Base-by-base conservation (phyloP, 1,139 yeast genomes). In the Geotrichum carabidarum region DNA sequence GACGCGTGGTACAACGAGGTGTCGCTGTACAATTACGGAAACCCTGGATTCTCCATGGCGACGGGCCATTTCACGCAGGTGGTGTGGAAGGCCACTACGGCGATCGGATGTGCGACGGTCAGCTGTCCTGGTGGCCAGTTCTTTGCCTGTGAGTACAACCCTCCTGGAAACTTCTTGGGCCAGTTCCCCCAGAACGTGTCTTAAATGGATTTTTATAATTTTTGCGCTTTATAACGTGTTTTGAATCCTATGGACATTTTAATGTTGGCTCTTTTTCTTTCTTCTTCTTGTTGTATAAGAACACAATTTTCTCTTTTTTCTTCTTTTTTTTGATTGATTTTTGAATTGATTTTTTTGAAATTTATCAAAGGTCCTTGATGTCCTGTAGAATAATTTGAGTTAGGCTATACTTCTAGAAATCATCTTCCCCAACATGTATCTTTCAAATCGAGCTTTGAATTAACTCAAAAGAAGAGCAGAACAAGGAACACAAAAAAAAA, bases 61-160 rank as follows among this genome's bases (percentile, higher is more conserved):
- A 76, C 83, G 58, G 84, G 86, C 60, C 96, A 89, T 73, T 89
- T 88, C 76, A 87, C 96, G 46, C 95, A 86, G 71, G 78, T 89
- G 60, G 84, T 89, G 50, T 89, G 96, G 96, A 83, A 83, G 70
- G 71, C 74, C 38, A 74, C 90, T 56, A 77, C 83, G 40, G 70
- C 79, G 67, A 69, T 89, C 17, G 96, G 96, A 44, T 89, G 96
- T 74, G 95, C 86, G 57, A 74, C 75, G 68, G 60, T 55, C 42
- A 60, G 59, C 55, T 66, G 75, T 61, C 75, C 77, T 31, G 59
- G 62, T 50, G 61, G 71, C 45, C 48, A 59, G 22, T 68, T 68
- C 69, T 62, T 71, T 42, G 74, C 68, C 43, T 73, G 76, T 61
- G 75, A 72, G 64, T 73, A 73, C 66, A 62, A 59, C 56, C 73